phyloP scores from a whole-genome alignment of 768 basidiomycete species.

The Lactarius psammicola region DNA sequence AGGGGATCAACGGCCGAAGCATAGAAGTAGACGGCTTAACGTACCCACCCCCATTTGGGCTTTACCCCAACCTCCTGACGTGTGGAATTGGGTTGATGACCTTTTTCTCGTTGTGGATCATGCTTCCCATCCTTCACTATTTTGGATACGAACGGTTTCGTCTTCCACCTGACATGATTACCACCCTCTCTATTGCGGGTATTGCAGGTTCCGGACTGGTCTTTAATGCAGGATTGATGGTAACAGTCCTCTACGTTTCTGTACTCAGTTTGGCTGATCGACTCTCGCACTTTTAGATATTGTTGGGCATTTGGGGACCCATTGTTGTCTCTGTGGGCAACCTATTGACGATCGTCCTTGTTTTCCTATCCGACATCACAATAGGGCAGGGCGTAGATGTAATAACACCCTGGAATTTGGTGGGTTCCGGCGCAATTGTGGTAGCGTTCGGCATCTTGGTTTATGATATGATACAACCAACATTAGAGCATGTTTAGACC shows the following conservation, averaged over 20 bases:
- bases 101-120: constrained; percentile 70
- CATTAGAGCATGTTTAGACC: background rate
- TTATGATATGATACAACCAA: constrained; percentile 59
- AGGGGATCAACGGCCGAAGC: constrained; percentile 29
- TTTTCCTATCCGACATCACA: constrained; percentile 73
- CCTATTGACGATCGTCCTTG: constrained; percentile 91
- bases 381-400: constrained; percentile 63
- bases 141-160: constrained; percentile 62
- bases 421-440: constrained; percentile 78
- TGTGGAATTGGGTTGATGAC: constrained; percentile 79
- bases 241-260: constrained; percentile 34
- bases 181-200: constrained; percentile 54
- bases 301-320: constrained; percentile 86
- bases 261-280: constrained; percentile 9
- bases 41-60: constrained; percentile 73
- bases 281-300: constrained; percentile 46
- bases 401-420: constrained; percentile 67
- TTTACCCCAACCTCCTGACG: constrained; percentile 82
- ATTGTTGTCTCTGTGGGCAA: constrained; percentile 86
- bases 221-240: constrained; percentile 89
- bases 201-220: constrained; percentile 71
- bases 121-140: constrained; percentile 71
- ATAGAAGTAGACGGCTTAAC: constrained; percentile 27
- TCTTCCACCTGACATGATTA: constrained; percentile 52
- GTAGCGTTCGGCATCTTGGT: constrained; percentile 79